Evolutionary conservation across 257 asterid genomes (phyloP), one percentile per base, ranked within the genome.

Genomic region (Phtheirospermum japonicum): DNA sequence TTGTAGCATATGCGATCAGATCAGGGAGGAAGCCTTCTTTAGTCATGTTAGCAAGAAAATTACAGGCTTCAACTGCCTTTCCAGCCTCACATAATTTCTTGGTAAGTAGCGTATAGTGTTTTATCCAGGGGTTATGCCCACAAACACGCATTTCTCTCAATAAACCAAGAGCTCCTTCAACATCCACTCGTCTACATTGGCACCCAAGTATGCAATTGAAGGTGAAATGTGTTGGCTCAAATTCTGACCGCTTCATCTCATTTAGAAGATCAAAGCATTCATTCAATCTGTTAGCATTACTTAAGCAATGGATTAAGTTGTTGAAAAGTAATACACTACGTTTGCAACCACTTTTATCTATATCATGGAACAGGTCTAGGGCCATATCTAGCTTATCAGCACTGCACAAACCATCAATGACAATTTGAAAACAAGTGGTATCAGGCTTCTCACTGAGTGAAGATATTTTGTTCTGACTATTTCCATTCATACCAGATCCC

Each of bases 91-190:
- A 91, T 14, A 91, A 76, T 65, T 77, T 84, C 75, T 76, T 72
- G 37, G 81, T 77, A 56, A 91, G 98, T 49, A 83, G 64, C 0
- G 95, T 84, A 49, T 83, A 82, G 71, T 89, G 48, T 74, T 88
- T 91, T 72, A 91, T 91, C 98, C 98, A 91, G 19, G 98, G 98
- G 63, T 72, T 82, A 57, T 82, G 81, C 73, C 98, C 95, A 55
- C 70, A 42, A 34, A 42, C 65, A 55, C 95, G 92, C 92, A 91
- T 88, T 74, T 81, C 88, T 78, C 66, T 80, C 62, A 88, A 61
- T 56, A 91, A 62, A 66, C 70, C 70, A 69, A 88, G 82, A 64
- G 90, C 90, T 37, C 81, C 86, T 45, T 23, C 69, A 61, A 74
- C 79, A 74, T 91, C 90, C 46, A 49, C 73, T 71, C 69, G 75